These are phyloP conservation scores for Elasticomyces elasticus DNA, from an alignment of 495 filamentous ascomycete genomes.

Conservation along the genomic window DNA sequence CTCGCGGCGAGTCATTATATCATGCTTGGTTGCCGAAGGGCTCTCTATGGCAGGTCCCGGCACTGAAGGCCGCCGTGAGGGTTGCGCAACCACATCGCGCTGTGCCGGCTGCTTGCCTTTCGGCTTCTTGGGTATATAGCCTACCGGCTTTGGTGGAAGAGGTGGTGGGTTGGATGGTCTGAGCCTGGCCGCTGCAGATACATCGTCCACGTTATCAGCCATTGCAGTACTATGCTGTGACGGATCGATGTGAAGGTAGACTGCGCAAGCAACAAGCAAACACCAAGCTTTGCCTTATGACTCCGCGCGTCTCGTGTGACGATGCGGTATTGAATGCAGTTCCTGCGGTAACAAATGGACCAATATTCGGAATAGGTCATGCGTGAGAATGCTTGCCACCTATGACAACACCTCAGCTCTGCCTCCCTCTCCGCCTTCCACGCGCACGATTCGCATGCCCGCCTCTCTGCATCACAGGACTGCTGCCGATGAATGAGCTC, in stretches of 20 bases:
- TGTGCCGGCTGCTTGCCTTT: background rate
- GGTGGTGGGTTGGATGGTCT: background rate
- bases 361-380: background rate
- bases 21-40: too few species aligned
- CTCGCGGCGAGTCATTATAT: too few species aligned
- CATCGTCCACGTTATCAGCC: background rate
- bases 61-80: background rate
- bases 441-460: background rate
- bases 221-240: background rate
- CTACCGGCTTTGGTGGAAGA: background rate
- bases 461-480: slow-evolving; percentile 19
- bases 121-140: background rate
- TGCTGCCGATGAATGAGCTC: slow-evolving; percentile 23
- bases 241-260: background rate
- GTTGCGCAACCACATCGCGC: background rate
- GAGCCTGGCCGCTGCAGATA: background rate
- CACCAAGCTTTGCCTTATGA: background rate
- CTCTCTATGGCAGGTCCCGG: too few species aligned
- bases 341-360: background rate
- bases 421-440: slow-evolving; percentile 3
- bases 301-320: background rate
- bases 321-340: background rate
- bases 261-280: background rate
- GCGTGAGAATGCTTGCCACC: background rate
- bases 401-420: background rate